Percentiles rank a stretch among this genome's conserved stretches.
Conservation (phyloP, 2,329 filamentous ascomycete genomes). For the Tolypocladium paradoxum region DNA sequence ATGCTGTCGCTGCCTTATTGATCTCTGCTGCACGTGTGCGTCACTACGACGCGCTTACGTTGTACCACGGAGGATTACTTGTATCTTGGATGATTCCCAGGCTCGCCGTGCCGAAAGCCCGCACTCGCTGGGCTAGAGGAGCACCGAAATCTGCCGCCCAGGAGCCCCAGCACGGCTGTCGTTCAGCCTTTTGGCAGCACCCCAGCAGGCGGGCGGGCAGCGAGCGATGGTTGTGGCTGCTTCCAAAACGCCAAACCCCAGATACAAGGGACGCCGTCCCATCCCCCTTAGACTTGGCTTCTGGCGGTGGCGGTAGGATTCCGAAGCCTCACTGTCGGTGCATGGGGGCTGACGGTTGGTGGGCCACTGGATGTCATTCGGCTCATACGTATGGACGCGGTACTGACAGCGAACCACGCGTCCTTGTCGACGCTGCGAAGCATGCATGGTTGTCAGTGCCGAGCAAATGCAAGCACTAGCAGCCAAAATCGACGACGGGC, state of each 20-base stretch:
- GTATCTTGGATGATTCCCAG: background rate
- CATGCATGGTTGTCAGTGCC: background rate
- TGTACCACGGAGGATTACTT: background rate
- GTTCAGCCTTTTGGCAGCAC: background rate
- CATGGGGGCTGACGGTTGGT: constrained; percentile 9
- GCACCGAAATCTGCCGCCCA: background rate
- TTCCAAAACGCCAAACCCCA: constrained; percentile 2
- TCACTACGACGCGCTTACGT: background rate
- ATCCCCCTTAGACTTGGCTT: constrained; percentile 5
- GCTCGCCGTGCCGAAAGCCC: background rate
- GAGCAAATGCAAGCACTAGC: background rate
- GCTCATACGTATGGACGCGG: background rate
- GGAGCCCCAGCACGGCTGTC: background rate
- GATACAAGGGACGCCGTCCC: constrained; percentile 1
- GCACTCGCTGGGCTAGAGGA: background rate
- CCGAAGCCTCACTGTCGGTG: constrained; percentile 8
- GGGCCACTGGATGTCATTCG: constrained; percentile 4
- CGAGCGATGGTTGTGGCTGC: background rate
- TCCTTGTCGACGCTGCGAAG: background rate
- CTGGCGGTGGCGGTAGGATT: constrained; percentile 7
- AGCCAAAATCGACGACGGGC: background rate
- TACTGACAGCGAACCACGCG: background rate
- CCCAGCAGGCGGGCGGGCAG: background rate
- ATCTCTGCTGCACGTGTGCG: no score
- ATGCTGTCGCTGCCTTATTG: background rate